A percentile compares a stretch with the other conserved stretches of the same genome.
Conservation (phyloP, 2,329 filamentous ascomycete genomes). For the Pleochaeta shiraiana region DNA sequence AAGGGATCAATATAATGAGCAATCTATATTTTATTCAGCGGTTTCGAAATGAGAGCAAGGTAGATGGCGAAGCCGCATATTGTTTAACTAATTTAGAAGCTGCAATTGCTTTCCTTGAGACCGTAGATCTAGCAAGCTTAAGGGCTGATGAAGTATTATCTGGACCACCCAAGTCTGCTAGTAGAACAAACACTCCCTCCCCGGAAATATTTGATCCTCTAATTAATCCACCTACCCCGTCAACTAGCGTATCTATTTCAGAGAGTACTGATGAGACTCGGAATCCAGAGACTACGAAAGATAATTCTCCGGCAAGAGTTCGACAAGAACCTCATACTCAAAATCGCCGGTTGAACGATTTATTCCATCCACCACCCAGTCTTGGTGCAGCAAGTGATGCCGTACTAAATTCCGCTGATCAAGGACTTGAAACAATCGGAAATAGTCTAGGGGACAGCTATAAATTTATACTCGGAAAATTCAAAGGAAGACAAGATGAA, state of each 20-base stretch:
- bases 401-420: conserved; percentile 72
- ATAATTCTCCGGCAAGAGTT: conserved; percentile 15
- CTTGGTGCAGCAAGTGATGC: conserved; percentile 68
- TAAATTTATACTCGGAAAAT: conserved; percentile 73
- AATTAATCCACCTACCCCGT: conserved; percentile 14
- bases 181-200: conserved; percentile 26
- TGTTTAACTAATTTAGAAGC: conserved; percentile 93
- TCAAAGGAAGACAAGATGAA: conserved; percentile 45
- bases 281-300: conserved; percentile 18
- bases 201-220: conserved; percentile 11
- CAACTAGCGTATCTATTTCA: conserved; percentile 16
- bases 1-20: conserved; percentile 74
- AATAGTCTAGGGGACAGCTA: conserved; percentile 81
- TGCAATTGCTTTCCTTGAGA: conserved; percentile 83
- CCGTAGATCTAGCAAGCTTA: conserved; percentile 78
- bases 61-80: conserved; percentile 88
- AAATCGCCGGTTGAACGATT: conserved; percentile 59
- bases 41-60: conserved; percentile 66
- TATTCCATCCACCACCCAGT: conserved; percentile 67
- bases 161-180: conserved; percentile 37
- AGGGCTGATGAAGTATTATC: conserved; percentile 56
- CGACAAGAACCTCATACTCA: conserved; percentile 24
- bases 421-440: conserved; percentile 78
- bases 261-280: conserved; percentile 11
- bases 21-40: conserved; percentile 88